Base-by-base conservation (phyloP, 2,329 filamentous ascomycete species). In the Colletotrichum sp. region DNA sequence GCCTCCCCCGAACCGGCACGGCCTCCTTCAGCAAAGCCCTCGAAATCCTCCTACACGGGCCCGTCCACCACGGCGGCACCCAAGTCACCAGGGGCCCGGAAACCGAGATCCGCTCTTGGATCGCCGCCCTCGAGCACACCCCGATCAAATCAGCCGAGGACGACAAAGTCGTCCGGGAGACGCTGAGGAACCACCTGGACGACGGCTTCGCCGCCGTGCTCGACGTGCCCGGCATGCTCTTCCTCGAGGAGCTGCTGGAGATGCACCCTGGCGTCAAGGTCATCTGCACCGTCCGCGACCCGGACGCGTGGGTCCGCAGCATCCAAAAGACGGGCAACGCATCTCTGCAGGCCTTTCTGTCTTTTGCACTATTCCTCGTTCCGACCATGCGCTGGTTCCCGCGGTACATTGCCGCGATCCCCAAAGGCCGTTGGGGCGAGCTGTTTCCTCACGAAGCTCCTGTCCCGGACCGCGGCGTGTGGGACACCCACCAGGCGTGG, bases 1-100 rank as follows among this genome's bases (percentile, higher is more conserved):
- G 80, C 34, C 71, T 81, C 21, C 73, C 79, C 6, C 78, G 78
- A 12, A 81, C 80, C 15, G 81, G 79, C 55, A 81, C 79, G 21
- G 74, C 77, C 28, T 81, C 80, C 2, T 76, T 82, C 73, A 76
- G 75, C 63, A 67, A 55, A 10, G 80, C 80, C 1, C 77, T 81
- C 30, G 72, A 78, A n/a, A 81, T 78, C 38, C 76, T 81, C 26
- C 78, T 81, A n/a, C 58, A 78, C 48, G 79, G 75, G 2, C 79
- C 79, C 6, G 77, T 80, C 21, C 77, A 79, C 60, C 79, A 80
- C 57, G 77, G 79, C 38, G 79, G 79, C 15, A 80, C 80, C 4
- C 78, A 80, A 55, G 24, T 77, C 8, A 78, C 71, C n/a, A 61
- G 71, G 21, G 79, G 79, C 4, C 74, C 77, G 12, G 76, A 78